Conservation (phyloP, 768 basidiomycete genomes). For the Leccinum subgranulosum region DNA sequence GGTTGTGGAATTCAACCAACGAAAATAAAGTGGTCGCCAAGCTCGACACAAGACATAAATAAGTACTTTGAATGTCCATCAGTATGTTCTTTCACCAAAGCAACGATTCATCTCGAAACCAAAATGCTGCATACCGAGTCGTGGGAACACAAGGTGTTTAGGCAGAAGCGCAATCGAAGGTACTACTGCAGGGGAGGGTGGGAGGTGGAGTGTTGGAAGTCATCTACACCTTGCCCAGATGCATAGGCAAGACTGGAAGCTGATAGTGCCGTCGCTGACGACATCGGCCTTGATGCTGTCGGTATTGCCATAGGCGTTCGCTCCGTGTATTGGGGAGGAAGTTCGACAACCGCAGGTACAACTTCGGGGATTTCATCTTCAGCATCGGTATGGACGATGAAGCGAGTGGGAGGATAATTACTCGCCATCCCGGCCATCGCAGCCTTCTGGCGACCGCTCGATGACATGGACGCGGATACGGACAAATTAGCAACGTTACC, state of each 20-base stretch:
- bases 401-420: constrained; percentile 47
- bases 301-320: constrained; percentile 23
- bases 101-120: not conserved
- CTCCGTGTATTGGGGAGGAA: constrained; percentile 73
- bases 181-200: constrained; percentile 13
- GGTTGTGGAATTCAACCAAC: not conserved
- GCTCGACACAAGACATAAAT: constrained; percentile 6
- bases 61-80: constrained; percentile 8
- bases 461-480: constrained; percentile 30
- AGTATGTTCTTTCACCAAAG: not conserved
- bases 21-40: constrained; percentile 4
- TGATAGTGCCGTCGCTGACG: constrained; percentile 7
- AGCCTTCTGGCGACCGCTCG: constrained; percentile 51
- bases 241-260: constrained; percentile 12
- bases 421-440: constrained; percentile 45
- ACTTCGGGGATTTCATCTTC: constrained; percentile 50
- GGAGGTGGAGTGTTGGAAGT: not conserved
- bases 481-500: constrained; percentile 21
- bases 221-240: constrained; percentile 7
- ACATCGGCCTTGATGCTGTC: constrained; percentile 11
- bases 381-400: constrained; percentile 66
- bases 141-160: not conserved
- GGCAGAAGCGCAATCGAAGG: not conserved
- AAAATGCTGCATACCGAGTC: not conserved
- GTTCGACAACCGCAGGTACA: constrained; percentile 58